Evolutionary conservation across 2,329 filamentous ascomycete genomes (phyloP), one percentile per base, ranked within the genome.

Genomic region (Phyllosticta citribraziliensis): DNA sequence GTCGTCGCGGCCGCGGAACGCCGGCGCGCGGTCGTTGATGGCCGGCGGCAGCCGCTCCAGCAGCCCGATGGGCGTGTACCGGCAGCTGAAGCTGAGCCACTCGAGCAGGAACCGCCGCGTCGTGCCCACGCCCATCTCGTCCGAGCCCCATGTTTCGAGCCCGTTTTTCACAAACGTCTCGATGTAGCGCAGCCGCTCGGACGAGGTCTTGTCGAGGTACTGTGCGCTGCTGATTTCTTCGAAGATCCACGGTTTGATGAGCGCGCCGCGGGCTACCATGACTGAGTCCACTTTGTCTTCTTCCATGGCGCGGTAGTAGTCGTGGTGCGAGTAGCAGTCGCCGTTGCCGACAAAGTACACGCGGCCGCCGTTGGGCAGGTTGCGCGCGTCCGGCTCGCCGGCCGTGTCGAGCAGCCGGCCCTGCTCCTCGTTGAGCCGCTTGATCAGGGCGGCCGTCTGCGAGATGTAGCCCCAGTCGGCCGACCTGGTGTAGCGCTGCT

Each of bases 231-330:
- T 84, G 60, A 99, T 97, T 75, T 99, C 94, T 74, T 99, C 94
- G 71, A 97, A 99, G 64, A 99, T 80, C 94, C 94, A 99, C 0
- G 94, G 94, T 77, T 99, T 99, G 76, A 97, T 90, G 62, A 99
- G 82, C 10, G 94, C 94, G 61, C 94, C 94, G 63, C 94, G 89
- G n/a, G 87, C 94, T 64, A 97, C 85, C 94, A 99, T 97, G 71
- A 96, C 89, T n/a, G 86, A 86, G 76, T 97, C 93, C 54, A 97
- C 91, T 55, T 84, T 84, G 40, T 89, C 83, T 63, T 93, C 83
- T 55, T 87, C 81, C 50, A 97, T 79, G 69, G 94, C 86, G 62
- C 86, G 78, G 65, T 85, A 85, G 77, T 97, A 97, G 72, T 97
- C 91, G 33, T 86, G 77, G 73, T 97, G 91, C 4, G 91, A 97